phyloP scores from a whole-genome alignment of 1,284 basidiomycete species.

The Cutaneotrichosporon sp. region DNA sequence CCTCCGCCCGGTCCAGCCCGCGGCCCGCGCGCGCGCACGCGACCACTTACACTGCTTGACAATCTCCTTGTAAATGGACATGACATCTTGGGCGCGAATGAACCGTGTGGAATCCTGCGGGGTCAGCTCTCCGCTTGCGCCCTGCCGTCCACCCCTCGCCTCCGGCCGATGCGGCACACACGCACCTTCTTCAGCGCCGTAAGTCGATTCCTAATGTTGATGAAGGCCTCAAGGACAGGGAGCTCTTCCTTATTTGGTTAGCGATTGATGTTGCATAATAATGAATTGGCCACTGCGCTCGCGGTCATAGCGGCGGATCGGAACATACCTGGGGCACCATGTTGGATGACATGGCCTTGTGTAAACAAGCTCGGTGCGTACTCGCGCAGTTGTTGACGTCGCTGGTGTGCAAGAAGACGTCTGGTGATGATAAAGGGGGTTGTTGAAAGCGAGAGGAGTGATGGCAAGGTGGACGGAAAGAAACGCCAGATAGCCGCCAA shows the following conservation, averaged over 20 bases:
- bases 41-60: conserved; percentile 75
- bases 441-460: too few species aligned
- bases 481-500: too few species aligned
- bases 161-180: not conserved
- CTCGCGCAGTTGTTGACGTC: too few species aligned
- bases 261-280: too few species aligned
- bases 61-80: conserved; percentile 85
- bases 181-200: conserved; percentile 56
- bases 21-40: conserved; percentile 2
- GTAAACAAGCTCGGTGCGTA: too few species aligned
- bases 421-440: too few species aligned
- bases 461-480: too few species aligned
- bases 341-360: conserved; percentile 25
- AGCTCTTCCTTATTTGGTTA: conserved; percentile 56
- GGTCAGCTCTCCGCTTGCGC: too few species aligned
- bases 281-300: too few species aligned
- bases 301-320: not conserved
- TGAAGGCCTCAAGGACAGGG: conserved; percentile 89
- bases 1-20: not conserved
- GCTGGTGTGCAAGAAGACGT: too few species aligned
- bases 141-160: not conserved
- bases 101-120: conserved; percentile 70
- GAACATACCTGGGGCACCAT: conserved; percentile 45
- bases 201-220: conserved; percentile 81
- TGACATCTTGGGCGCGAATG: conserved; percentile 88